These are phyloP conservation scores for Candida tetrigidarum DNA, from an alignment of 1,139 yeast species.

Conservation along the genomic window DNA sequence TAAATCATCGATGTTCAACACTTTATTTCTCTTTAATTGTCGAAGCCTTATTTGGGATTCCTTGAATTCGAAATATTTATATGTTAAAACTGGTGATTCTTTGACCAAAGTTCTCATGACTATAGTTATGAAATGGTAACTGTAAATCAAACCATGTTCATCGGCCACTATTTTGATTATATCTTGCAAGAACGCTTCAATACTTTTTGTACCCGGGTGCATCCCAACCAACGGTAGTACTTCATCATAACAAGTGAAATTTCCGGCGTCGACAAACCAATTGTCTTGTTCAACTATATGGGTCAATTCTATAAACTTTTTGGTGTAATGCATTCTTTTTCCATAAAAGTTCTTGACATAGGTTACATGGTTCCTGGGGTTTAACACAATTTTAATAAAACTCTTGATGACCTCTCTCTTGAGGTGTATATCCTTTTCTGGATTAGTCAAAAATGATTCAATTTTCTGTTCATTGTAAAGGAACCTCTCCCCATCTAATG, in stretches of 20 bases:
- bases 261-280: too few species aligned
- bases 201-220: too few species aligned
- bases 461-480: slow-evolving; percentile 1
- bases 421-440: neutral
- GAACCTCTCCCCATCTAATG: neutral
- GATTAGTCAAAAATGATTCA: neutral
- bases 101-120: slow-evolving; percentile 12
- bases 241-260: too few species aligned
- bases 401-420: slow-evolving; percentile 8
- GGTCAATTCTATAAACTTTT: too few species aligned
- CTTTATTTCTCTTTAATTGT: neutral
- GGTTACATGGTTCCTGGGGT: neutral
- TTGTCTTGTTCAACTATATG: too few species aligned
- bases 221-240: too few species aligned
- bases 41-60: slow-evolving; percentile 12
- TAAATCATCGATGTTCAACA: slow-evolving; percentile 28
- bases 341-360: neutral
- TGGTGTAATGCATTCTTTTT: slow-evolving; percentile 1
- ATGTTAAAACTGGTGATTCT: slow-evolving; percentile 11
- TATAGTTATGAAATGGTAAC: slow-evolving; percentile 13
- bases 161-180: slow-evolving; percentile 8
- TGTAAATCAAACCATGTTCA: neutral
- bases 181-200: slow-evolving; percentile 10
- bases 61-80: slow-evolving; percentile 23
- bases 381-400: slow-evolving; percentile 2